phyloP scores from a whole-genome alignment of 345 rosid species.

The Lagerstroemia speciosa region DNA sequence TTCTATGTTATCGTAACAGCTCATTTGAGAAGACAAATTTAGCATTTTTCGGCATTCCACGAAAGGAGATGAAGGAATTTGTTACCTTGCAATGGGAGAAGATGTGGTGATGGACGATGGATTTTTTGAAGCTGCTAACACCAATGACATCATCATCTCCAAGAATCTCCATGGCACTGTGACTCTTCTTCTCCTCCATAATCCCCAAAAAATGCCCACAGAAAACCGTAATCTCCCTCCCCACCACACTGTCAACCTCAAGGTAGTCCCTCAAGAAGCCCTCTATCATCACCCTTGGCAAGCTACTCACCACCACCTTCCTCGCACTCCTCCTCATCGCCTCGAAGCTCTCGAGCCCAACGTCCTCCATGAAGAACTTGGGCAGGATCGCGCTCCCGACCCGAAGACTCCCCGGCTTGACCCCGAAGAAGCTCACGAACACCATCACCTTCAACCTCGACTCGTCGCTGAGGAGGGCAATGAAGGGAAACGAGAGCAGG shows the following conservation, averaged over 20 bases:
- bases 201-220: slow-evolving; percentile 55
- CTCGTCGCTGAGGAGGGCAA: slow-evolving; percentile 38
- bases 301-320: slow-evolving; percentile 41
- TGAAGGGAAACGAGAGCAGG: slow-evolving; percentile 42
- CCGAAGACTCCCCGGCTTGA: slow-evolving; percentile 40
- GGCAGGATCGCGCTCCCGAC: slow-evolving; percentile 62
- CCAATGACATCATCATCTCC: slow-evolving; percentile 33
- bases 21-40: too few species aligned
- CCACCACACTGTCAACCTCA: slow-evolving; percentile 49
- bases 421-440: slow-evolving; percentile 52
- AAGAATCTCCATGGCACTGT: slow-evolving; percentile 22
- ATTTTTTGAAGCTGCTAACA: slow-evolving; percentile 29
- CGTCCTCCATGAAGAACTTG: slow-evolving; percentile 55
- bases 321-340: slow-evolving; percentile 38
- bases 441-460: slow-evolving; percentile 55
- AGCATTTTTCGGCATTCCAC: too few species aligned
- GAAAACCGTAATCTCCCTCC: slow-evolving; percentile 48
- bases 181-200: slow-evolving; percentile 39
- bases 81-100: slow-evolving; percentile 47
- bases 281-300: slow-evolving; percentile 71
- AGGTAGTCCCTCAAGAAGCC: slow-evolving; percentile 58
- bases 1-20: too few species aligned
- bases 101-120: slow-evolving; percentile 32
- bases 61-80: too few species aligned
- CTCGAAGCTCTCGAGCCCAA: slow-evolving; percentile 46